phyloP scores from a whole-genome alignment of 768 basidiomycete genomes.

The Hygrophorus russula region DNA sequence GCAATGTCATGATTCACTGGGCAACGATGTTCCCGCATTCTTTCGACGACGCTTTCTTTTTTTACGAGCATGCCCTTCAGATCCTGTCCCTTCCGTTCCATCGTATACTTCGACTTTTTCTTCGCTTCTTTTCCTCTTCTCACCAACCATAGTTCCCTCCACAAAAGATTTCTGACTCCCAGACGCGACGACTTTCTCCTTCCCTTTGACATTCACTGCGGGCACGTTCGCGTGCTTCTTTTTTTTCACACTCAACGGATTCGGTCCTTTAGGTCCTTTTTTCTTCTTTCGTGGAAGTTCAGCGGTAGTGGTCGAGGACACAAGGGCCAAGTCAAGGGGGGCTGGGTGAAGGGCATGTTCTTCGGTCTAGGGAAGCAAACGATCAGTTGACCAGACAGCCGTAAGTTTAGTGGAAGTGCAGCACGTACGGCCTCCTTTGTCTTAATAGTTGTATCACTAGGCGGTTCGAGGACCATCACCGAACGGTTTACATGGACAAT shows the following conservation, averaged over 20 bases:
- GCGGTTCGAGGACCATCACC: constrained; percentile 89
- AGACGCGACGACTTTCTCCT: constrained; percentile 10
- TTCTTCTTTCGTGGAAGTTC: constrained; percentile 40
- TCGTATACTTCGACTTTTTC: not conserved
- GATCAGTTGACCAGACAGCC: not conserved
- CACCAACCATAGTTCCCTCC: not conserved
- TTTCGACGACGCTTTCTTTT: constrained; percentile 6
- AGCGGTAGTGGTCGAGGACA: constrained; percentile 22
- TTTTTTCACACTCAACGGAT: constrained; percentile 89
- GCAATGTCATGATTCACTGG: too few relatives aligned
- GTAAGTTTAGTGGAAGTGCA: not conserved
- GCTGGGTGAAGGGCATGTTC: constrained; percentile 45
- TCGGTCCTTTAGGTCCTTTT: constrained; percentile 77
- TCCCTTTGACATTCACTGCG: constrained; percentile 3
- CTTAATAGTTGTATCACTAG: constrained; percentile 63
- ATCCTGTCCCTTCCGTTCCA: not conserved
- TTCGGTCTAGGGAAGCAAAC: constrained; percentile 41
- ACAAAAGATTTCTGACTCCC: not conserved
- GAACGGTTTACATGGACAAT: constrained; percentile 86
- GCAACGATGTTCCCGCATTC: not conserved
- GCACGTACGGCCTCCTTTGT: constrained; percentile 50
- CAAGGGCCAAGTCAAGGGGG: constrained; percentile 32
- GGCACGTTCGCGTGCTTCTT: constrained; percentile 34
- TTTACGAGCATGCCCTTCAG: constrained; percentile 7
- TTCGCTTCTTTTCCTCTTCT: constrained; percentile 12